A percentile compares a stretch with the other conserved stretches of the same genome.
Conservation (phyloP, 345 rosid species). For the Sisymbrium altissimum region DNA sequence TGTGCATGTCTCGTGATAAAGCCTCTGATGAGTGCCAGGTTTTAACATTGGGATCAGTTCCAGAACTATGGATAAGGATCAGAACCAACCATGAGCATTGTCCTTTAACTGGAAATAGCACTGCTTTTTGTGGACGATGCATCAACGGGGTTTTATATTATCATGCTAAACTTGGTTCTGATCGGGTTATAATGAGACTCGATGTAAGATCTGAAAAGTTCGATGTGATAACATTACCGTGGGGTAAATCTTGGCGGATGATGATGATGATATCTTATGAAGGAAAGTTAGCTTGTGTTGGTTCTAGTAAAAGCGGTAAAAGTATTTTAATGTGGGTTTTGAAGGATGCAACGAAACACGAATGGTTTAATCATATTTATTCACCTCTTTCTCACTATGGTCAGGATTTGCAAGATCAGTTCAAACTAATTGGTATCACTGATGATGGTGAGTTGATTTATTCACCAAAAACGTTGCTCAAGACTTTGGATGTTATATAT, state of each 20-base stretch:
- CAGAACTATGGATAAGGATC: background rate
- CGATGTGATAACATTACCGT: background rate
- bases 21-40: background rate
- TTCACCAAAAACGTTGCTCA: background rate
- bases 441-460: conserved; percentile 13
- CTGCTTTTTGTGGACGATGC: background rate
- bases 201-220: background rate
- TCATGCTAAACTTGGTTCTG: background rate
- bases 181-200: background rate
- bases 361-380: background rate
- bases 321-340: background rate
- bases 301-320: background rate
- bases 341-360: background rate
- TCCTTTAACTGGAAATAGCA: background rate
- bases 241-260: background rate
- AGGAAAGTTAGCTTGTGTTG: conserved; percentile 9
- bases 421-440: background rate
- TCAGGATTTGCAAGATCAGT: background rate
- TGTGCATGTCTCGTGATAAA: background rate
- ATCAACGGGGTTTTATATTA: background rate
- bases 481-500: background rate
- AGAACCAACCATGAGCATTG: background rate
- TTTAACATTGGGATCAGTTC: background rate
- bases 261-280: background rate
- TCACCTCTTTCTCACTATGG: conserved; percentile 4